Evolutionary conservation across 179 eudicot genomes (phyloP), one percentile per base, ranked within the genome.

Genomic region (Gypsophila paniculata): DNA sequence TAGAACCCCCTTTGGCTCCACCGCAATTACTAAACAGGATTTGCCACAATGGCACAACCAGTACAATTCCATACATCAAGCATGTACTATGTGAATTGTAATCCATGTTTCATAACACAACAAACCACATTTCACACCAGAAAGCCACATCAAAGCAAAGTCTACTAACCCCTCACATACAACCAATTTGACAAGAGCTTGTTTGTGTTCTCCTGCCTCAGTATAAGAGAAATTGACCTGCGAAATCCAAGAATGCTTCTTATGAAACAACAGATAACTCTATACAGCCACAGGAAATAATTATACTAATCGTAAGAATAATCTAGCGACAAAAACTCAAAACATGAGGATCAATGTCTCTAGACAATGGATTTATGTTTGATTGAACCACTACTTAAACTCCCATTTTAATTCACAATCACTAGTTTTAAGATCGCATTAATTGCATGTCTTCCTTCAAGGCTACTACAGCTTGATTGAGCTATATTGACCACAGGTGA

Each of bases 101-200:
- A 34, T 61, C 22, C 48, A 62, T 60, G 64, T 60, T 59, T 59
- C 9, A 60, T 14, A 60, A 26, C 64, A 60, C 64, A 57, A 21
- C 25, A 57, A 23, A 21, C 7, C 65, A 42, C 51, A 19, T 6
- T 44, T 26, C 29, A 36, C 25, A 57, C 62, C n/a, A 46, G 22
- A 63, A 34, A 55, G 25, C 29, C 32, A 68, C 65, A 60, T 19
- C 46, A 39, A 69, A 58, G 57, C 29, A 59, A 60, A 54, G 68
- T 58, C 29, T 49, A 75, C 83, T 61, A 51, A 89, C 97, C 96
- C 87, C 80, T 81, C 87, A 85, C 97, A 94, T 52, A 87, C 78
- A 64, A 94, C 99, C 74, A 94, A 81, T 80, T 94, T 94, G 81
- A 94, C 97, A 70, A 94, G 82, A 39, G 99, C 99, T 74, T 94